Evolutionary conservation across 106 monocot genomes (phyloP).

Genomic region (Alisma plantagoaquatica): DNA sequence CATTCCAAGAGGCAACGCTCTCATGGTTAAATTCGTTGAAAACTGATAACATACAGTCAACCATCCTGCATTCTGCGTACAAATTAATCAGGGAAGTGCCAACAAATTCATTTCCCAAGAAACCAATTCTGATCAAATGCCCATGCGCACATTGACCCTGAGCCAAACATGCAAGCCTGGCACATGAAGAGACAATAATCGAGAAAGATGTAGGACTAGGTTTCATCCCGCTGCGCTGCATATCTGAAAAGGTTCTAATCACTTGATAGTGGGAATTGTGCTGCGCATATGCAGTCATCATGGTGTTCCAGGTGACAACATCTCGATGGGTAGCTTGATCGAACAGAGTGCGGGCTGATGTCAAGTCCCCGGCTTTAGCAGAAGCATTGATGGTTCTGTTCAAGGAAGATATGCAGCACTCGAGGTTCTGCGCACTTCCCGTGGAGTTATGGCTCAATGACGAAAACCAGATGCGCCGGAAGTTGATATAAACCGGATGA

Average conservation of each 20-base stretch:
- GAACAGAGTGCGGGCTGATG: too few species aligned
- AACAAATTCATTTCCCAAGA: constrained; percentile 36
- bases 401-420: constrained; percentile 2
- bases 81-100: constrained; percentile 48
- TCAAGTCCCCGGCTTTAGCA: too few species aligned
- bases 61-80: constrained; percentile 35
- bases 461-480: too few species aligned
- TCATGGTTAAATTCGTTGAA: constrained; percentile 24
- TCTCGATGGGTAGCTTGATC: constrained; percentile 41
- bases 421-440: too few species aligned
- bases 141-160: constrained; percentile 37
- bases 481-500: too few species aligned
- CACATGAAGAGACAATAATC: constrained; percentile 31
- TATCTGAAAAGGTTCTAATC: constrained; percentile 16
- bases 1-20: constrained; percentile 39
- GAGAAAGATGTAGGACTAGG: constrained; percentile 35
- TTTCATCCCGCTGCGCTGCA: constrained; percentile 14
- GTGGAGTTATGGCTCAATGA: too few species aligned
- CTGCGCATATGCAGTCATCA: constrained; percentile 32
- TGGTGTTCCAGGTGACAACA: constrained; percentile 51
- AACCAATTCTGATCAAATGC: constrained; percentile 23
- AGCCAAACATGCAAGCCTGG: constrained; percentile 21
- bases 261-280: constrained; percentile 10
- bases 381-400: too few species aligned
- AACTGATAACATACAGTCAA: constrained; percentile 21